phyloP scores from a whole-genome alignment of 1,284 basidiomycete genomes.

The Farysia itapuensis region DNA sequence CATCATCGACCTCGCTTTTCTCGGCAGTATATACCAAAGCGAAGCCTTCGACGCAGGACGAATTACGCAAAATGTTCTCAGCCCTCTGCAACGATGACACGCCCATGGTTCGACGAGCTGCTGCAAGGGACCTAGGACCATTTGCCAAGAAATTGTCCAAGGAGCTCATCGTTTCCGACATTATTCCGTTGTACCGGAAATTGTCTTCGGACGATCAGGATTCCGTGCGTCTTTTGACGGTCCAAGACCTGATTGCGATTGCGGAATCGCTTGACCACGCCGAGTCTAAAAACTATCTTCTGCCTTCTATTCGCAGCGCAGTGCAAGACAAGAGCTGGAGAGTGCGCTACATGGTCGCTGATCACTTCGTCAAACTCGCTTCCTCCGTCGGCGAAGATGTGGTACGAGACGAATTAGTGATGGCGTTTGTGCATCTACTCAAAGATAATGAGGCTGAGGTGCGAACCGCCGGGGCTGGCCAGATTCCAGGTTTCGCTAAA shows the following conservation, averaged over 20 bases:
- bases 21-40: constrained; percentile 78
- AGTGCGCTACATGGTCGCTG: constrained; percentile 98
- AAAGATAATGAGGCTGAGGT: constrained; percentile 99
- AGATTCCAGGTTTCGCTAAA: constrained; percentile 96
- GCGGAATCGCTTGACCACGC: constrained; percentile 78
- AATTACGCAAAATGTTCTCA: constrained; percentile 82
- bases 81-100: constrained; percentile 90
- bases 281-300: constrained; percentile 87
- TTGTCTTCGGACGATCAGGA: constrained; percentile 97
- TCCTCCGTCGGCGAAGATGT: constrained; percentile 87
- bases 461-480: constrained; percentile 89
- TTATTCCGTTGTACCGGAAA: constrained; percentile 88
- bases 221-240: constrained; percentile 91
- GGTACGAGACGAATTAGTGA: constrained; percentile 89
- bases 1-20: constrained; percentile 91
- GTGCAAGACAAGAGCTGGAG: constrained; percentile 97
- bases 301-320: constrained; percentile 76
- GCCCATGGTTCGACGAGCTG: constrained; percentile 96
- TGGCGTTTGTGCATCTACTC: constrained; percentile 87
- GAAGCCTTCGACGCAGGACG: constrained; percentile 71
- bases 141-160: constrained; percentile 58
- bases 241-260: constrained; percentile 92
- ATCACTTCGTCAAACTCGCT: constrained; percentile 92
- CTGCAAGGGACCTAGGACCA: constrained; percentile 86
- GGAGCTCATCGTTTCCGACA: constrained; percentile 70